phyloP scores from a whole-genome alignment of 345 rosid species.

The rapeseed (Brassica napus) region Da-Ae NC_063445.1:42643501-42644000 shows the following conservation, averaged over 20 bases:
- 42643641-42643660: neutral
- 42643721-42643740: neutral
- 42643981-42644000: neutral
- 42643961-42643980: neutral
- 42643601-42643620: neutral
- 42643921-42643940: neutral
- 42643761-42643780: neutral
- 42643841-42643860: neutral
- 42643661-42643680: neutral
- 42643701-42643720: neutral
- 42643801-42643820: neutral
- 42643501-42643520: neutral
- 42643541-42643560: neutral
- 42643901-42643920: neutral
- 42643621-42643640: neutral
- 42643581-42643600: neutral
- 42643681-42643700: neutral
- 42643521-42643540: no score
- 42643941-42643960: neutral
- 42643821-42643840: neutral
- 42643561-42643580: neutral
- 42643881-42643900: neutral
- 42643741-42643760: no score
- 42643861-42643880: neutral
- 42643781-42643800: neutral